Percentiles rank a stretch among this genome's conserved stretches.
These are phyloP conservation scores for Tripterygium wilfordii DNA, from an alignment of 177 flowering plant genomes.

Conservation along the genomic window DNA sequence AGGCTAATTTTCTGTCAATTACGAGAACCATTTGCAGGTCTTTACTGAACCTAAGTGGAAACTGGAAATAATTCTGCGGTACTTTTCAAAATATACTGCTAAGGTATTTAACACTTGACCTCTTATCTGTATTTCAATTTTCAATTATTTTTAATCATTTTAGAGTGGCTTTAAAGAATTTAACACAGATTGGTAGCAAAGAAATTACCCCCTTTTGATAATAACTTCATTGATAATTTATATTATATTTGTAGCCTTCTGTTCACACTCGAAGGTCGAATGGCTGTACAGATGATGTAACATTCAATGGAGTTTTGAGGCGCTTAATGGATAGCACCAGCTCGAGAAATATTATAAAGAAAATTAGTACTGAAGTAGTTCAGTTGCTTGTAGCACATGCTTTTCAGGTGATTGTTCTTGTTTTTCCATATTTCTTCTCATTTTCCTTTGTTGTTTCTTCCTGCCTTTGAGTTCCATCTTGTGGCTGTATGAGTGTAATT, in stretches of 20 bases:
- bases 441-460: neutral
- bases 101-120: constrained; percentile 33
- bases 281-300: constrained; percentile 35
- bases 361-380: constrained; percentile 40
- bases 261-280: constrained; percentile 69
- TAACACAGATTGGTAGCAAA: neutral
- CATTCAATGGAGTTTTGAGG: constrained; percentile 50
- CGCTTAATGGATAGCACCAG: constrained; percentile 41
- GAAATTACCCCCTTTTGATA: neutral
- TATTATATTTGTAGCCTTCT: constrained; percentile 43
- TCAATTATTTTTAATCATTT: too few relatives aligned
- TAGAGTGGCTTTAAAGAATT: too few relatives aligned
- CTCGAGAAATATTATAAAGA: constrained; percentile 43
- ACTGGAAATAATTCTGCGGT: constrained; percentile 63
- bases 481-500: too few relatives aligned
- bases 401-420: constrained; percentile 54
- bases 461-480: neutral
- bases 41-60: constrained; percentile 73
- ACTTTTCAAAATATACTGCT: constrained; percentile 58
- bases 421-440: neutral
- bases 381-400: constrained; percentile 74
- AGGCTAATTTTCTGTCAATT: neutral
- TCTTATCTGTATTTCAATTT: too few relatives aligned
- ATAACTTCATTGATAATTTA: neutral
- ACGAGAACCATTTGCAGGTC: constrained; percentile 39